Evolutionary conservation across 305 asterid species (phyloP), one percentile per base, ranked within the genome.

Genomic region (Ilex paraguariensis): DNA sequence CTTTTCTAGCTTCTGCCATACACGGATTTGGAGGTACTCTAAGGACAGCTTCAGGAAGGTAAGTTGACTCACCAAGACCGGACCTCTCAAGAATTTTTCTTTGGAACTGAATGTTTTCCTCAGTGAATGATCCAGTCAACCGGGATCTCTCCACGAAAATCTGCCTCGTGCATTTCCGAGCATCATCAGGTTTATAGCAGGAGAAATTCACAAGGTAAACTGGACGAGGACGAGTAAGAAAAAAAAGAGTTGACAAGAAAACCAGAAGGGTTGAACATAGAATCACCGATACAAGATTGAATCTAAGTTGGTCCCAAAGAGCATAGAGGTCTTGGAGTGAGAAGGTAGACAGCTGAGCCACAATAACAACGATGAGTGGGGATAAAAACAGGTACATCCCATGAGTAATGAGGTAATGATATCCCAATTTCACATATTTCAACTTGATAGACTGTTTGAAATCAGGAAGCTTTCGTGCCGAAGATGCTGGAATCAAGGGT

Each of bases 391-490:
- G 83, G 80, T 68, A 83, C 96, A 85, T 87, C 56, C 91, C 96
- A 79, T 85, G 96, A 33, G 93, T 85, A 39, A 85, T 83, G 40
- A 87, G 85, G 77, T 77, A 73, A 73, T 85, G 96, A 44, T 87
- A 87, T 21, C 96, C 96, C 52, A 87, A 93, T 81, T 87, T 87
- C 71, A 87, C 96, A 73, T 87, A 87, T 79, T 87, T 87, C 75
- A 87, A 48, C 66, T 87, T 87, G 17, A 87, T 79, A 44, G 96
- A 87, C 66, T 85, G 77, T 45, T 87, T 80, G 76, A 87, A 87
- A 85, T 87, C 96, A 7, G 87, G 96, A 69, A 88, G 91, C 71
- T 70, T 77, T 63, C 61, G 73, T 0, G 86, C 75, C 12, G 82
- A 60, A 30, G 84, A 71, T 10, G 86, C 66, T 28, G 82, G 75